A percentile compares a stretch with the other conserved stretches of the same genome.
phyloP scores from a whole-genome alignment of 345 rosid species.

The Boechera divaricarpa region DNA sequence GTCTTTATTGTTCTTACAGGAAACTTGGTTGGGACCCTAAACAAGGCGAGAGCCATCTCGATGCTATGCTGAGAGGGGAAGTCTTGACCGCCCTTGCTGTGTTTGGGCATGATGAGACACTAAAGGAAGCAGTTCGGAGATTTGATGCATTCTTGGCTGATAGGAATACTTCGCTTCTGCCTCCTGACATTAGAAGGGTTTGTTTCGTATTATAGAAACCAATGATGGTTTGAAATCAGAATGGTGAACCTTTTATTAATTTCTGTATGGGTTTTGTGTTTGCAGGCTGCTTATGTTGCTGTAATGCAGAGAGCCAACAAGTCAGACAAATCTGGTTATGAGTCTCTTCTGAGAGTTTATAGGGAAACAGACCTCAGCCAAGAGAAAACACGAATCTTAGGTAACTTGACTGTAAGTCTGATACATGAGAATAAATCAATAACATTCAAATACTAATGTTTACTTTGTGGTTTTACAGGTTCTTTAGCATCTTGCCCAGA shows the following conservation, averaged over 20 bases:
- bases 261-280: conserved; percentile 26
- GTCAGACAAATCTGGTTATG: conserved; percentile 69
- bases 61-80: conserved; percentile 96
- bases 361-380: conserved; percentile 96
- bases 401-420: conserved; percentile 46
- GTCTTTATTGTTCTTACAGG: conserved; percentile 46
- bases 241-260: neutral
- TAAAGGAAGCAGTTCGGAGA: conserved; percentile 68
- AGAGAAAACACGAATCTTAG: conserved; percentile 90
- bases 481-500: conserved; percentile 76
- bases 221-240: conserved; percentile 1
- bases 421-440: conserved; percentile 3
- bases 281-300: conserved; percentile 90
- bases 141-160: conserved; percentile 77
- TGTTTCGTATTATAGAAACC: conserved; percentile 20
- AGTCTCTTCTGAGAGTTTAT: conserved; percentile 79
- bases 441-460: neutral
- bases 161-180: conserved; percentile 78
- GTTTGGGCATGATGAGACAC: conserved; percentile 73
- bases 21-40: conserved; percentile 94
- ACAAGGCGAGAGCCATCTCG: conserved; percentile 87
- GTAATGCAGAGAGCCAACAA: conserved; percentile 76
- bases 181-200: conserved; percentile 91
- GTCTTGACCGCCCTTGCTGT: conserved; percentile 76
- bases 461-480: conserved; percentile 51